These are phyloP conservation scores for Plantago lanceolata DNA, from an alignment of 305 asterid genomes.

Conservation along the genomic window DNA sequence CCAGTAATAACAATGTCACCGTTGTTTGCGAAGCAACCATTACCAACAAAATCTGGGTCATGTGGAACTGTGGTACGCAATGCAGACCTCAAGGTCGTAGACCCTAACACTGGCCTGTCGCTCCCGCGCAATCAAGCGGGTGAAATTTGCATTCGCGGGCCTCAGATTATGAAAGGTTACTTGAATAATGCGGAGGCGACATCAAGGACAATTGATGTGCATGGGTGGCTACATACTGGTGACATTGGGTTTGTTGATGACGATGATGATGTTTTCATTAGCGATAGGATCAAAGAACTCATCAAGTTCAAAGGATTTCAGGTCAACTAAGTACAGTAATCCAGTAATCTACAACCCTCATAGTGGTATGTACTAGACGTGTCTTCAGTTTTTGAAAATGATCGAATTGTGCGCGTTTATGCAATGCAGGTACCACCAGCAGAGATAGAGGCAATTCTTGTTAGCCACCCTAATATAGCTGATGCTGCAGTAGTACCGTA, in stretches of 20 bases:
- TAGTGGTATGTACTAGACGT: no score
- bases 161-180: constrained; percentile 82
- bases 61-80: constrained; percentile 79
- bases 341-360: no score
- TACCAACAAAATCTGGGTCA: constrained; percentile 66
- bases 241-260: constrained; percentile 57
- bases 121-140: constrained; percentile 66
- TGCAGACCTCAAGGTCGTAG: constrained; percentile 72
- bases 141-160: constrained; percentile 72
- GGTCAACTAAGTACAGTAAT: no score
- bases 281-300: constrained; percentile 53
- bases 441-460: constrained; percentile 76
- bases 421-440: constrained; percentile 70
- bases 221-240: constrained; percentile 66
- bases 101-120: constrained; percentile 60
- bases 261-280: constrained; percentile 50
- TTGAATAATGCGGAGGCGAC: constrained; percentile 50
- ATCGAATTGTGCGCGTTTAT: no score
- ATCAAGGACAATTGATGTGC: constrained; percentile 44
- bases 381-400: no score
- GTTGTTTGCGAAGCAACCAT: constrained; percentile 53
- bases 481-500: constrained; percentile 92
- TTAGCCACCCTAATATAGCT: constrained; percentile 53
- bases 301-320: constrained; percentile 61
- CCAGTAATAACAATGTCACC: constrained; percentile 74